Evolutionary conservation across 306 rosid genomes (phyloP).

Genomic region (Pterocarpus santalinus): DNA sequence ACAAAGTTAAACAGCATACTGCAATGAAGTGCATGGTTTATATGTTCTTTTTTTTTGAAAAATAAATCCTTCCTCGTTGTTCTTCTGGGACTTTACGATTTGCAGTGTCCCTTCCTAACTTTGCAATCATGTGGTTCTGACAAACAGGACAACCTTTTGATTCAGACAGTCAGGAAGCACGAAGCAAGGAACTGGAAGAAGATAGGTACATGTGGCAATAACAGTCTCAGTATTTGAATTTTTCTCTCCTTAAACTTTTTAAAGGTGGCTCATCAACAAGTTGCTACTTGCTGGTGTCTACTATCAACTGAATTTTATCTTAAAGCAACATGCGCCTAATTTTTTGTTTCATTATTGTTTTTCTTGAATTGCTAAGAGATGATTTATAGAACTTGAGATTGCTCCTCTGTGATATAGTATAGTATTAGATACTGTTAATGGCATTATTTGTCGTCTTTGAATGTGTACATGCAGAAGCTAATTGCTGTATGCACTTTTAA

Average conservation of each 20-base stretch:
- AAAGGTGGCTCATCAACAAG: too few species aligned
- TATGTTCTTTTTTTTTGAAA: neutral
- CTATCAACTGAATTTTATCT: neutral
- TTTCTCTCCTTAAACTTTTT: too few species aligned
- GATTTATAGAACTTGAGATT: neutral
- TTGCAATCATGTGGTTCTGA: slow-evolving; percentile 34
- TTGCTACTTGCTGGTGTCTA: too few species aligned
- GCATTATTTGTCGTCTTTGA: slow-evolving; percentile 4
- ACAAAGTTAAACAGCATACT: neutral
- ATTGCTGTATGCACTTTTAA: neutral
- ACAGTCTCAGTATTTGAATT: too few species aligned
- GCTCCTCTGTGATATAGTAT: neutral
- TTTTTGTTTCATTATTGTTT: neutral
- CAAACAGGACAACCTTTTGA: slow-evolving; percentile 65
- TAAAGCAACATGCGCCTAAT: neutral
- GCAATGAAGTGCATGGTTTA: neutral
- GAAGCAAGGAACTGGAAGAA: slow-evolving; percentile 62
- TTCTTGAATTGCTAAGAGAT: neutral
- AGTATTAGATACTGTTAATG: neutral
- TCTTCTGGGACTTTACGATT: neutral
- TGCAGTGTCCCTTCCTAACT: slow-evolving; percentile 20
- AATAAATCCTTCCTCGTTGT: neutral
- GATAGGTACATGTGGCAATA: slow-evolving; percentile 54
- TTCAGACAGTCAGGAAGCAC: slow-evolving; percentile 57
- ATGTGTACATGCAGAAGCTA: neutral